Evolutionary conservation across 2,329 filamentous ascomycete genomes (phyloP), one percentile per base, ranked within the genome.

Genomic region (Diaporthe velutina): DNA sequence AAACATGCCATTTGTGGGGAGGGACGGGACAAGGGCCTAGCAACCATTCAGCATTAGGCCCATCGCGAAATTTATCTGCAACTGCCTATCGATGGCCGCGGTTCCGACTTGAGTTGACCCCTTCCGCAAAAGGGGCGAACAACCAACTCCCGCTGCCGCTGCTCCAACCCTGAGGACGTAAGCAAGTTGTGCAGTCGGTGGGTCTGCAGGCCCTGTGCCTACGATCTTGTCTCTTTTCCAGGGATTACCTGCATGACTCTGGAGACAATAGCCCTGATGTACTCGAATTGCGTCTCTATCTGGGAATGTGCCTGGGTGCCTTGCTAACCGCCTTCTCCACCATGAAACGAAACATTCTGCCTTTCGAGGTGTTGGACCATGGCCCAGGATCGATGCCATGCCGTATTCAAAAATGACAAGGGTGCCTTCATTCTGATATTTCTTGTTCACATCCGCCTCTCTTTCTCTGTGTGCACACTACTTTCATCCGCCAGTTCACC

Each of bases 281-380:
- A 40, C 30, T n/a, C 15, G 40, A 50, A 42, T 57, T 50, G 48
- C 54, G 40, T 35, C 25, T 40, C 52, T 40, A n/a, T 52, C 19
- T 50, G 13, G 22, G 25, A 54, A 40, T 13, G 4, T 28, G 30
- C 52, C 55, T 48, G 64, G 54, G 54, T 50, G 25, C n/a, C 30
- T 38, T 48, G 19, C 35, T 67, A 42, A 35, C 55, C 45, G 28
- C 19, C 45, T 42, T 45, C 66, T 13, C 50, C 45, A 40, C 52
- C 42, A n/a, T 60, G 73, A 75, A 75, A 73, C 73, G 70, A 72
- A 73, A 73, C 68, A 72, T 35, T 13, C 55, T 48, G 52, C 25
- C 28, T 74, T 54, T n/a, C 19, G 61, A 52, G 61, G 50, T 55
- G 54, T 48, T 70, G 73, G 35, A 45, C 38, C 57, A n/a, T 66